Conservation (phyloP, 2,329 filamentous ascomycete genomes). For the Paraphoma sp. region DNA sequence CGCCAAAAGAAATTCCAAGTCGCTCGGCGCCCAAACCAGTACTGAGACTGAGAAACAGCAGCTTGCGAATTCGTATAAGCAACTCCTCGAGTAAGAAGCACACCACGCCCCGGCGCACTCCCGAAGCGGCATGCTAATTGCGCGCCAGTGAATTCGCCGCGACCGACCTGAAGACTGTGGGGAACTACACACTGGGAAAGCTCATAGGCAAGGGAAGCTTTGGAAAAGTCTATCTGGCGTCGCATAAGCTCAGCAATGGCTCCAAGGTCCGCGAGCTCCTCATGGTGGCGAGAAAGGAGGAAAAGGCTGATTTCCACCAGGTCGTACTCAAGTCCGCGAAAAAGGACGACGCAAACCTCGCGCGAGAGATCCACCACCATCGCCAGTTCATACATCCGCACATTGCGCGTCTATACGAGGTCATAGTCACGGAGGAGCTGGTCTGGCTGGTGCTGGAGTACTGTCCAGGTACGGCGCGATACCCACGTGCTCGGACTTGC, state of each 20-base stretch:
- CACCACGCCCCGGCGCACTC: slow-evolving; percentile 6
- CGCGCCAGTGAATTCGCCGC: slow-evolving; percentile 84
- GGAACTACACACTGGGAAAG: slow-evolving; percentile 90
- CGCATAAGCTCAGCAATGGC: slow-evolving; percentile 97
- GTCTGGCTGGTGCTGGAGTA: slow-evolving; percentile 98
- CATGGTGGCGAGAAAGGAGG: background rate
- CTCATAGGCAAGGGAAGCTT: slow-evolving; percentile 98
- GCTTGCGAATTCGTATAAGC: slow-evolving; percentile 97
- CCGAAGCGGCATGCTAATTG: slow-evolving; percentile 2
- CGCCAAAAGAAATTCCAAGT: background rate
- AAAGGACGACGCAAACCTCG: slow-evolving; percentile 93
- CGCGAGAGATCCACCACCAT: slow-evolving; percentile 97
- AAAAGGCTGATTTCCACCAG: slow-evolving; percentile 55
- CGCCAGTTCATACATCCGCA: slow-evolving; percentile 97
- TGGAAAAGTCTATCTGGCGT: slow-evolving; percentile 95
- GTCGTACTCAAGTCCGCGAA: slow-evolving; percentile 98
- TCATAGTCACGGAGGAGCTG: slow-evolving; percentile 92
- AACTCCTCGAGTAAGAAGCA: slow-evolving; percentile 82
- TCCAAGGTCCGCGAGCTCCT: slow-evolving; percentile 75
- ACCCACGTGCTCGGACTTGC: background rate
- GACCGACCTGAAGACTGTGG: slow-evolving; percentile 87
- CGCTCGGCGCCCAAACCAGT: background rate
- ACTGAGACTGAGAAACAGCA: slow-evolving; percentile 49
- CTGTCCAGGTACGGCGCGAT: slow-evolving; percentile 72
- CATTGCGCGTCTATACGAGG: slow-evolving; percentile 95